Evolutionary conservation across 768 basidiomycete genomes (phyloP).

Genomic region (Auricularia sp.): DNA sequence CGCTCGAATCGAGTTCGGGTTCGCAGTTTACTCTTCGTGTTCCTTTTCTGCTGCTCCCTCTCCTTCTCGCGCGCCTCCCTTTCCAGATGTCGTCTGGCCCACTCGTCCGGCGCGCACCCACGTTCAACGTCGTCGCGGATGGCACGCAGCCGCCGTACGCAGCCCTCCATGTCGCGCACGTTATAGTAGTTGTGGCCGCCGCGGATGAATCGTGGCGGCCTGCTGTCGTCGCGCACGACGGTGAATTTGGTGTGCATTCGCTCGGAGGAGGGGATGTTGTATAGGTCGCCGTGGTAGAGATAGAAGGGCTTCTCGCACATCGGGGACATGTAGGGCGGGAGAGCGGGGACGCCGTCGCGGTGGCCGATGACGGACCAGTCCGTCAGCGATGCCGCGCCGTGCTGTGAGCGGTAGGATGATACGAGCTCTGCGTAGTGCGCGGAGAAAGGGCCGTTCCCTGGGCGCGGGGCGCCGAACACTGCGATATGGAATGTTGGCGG

Average conservation of each 20-base stretch:
- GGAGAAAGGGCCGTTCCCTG: slow-evolving; percentile 28
- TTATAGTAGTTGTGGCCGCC: slow-evolving; percentile 61
- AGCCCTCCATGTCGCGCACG: slow-evolving; percentile 41
- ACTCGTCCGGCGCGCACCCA: not conserved
- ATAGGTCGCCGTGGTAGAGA: slow-evolving; percentile 37
- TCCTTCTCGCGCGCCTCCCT: not conserved
- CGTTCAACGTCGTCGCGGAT: not conserved
- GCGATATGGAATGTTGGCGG: slow-evolving; percentile 28
- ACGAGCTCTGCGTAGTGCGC: not conserved
- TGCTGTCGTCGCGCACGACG: slow-evolving; percentile 13
- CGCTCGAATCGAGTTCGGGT: no score
- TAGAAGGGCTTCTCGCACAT: slow-evolving; percentile 33
- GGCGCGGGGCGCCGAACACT: slow-evolving; percentile 43
- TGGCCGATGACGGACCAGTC: slow-evolving; percentile 9
- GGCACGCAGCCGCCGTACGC: slow-evolving; percentile 26
- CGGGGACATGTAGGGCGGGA: slow-evolving; percentile 33
- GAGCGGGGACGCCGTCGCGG: slow-evolving; percentile 39
- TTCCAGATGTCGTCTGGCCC: not conserved
- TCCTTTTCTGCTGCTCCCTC: not conserved
- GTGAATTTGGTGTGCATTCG: slow-evolving; percentile 38
- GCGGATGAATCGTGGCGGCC: slow-evolving; percentile 18
- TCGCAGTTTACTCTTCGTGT: not conserved
- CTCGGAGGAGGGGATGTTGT: slow-evolving; percentile 36
- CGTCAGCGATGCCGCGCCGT: slow-evolving; percentile 5
- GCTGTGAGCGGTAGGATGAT: not conserved